Percentiles rank a stretch among this genome's conserved stretches.
Conservation (phyloP, 1,139 yeast species). For the Zygosaccharomyces sapae region DNA sequence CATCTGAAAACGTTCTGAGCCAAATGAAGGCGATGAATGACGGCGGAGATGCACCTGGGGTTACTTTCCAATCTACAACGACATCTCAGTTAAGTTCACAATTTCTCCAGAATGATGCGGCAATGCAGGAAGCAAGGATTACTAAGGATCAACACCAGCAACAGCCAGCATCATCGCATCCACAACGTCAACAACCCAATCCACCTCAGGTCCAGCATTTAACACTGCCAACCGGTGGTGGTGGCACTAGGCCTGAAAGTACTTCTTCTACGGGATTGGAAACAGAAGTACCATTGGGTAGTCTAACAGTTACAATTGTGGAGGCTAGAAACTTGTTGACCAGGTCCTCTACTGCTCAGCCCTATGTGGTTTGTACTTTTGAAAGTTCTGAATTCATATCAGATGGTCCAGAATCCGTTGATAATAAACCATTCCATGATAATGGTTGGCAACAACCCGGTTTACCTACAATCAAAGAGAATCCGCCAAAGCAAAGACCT, state of each 20-base stretch:
- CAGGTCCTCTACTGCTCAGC: slow-evolving; percentile 54
- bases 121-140: slow-evolving; percentile 9
- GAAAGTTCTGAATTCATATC: slow-evolving; percentile 90
- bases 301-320: slow-evolving; percentile 70
- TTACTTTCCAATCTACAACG: not conserved
- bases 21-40: slow-evolving; percentile 32
- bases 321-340: slow-evolving; percentile 70
- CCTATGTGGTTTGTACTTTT: slow-evolving; percentile 90
- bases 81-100: slow-evolving; percentile 13
- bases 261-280: slow-evolving; percentile 19
- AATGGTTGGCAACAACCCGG: slow-evolving; percentile 27
- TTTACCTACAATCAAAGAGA: slow-evolving; percentile 26
- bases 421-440: slow-evolving; percentile 36
- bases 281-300: slow-evolving; percentile 64
- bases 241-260: not conserved
- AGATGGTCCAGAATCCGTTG: slow-evolving; percentile 67
- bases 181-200: too few relatives aligned
- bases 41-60: slow-evolving; percentile 9
- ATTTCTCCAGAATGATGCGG: not conserved
- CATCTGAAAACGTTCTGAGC: slow-evolving; percentile 37
- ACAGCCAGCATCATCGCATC: too few relatives aligned
- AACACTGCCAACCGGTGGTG: not conserved
- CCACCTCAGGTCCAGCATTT: slow-evolving; percentile 4
- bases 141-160: slow-evolving; percentile 13
- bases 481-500: slow-evolving; percentile 39